Base-by-base conservation (phyloP, 2,329 filamentous ascomycete species). In the Xylariomycetidae sp. region DNA sequence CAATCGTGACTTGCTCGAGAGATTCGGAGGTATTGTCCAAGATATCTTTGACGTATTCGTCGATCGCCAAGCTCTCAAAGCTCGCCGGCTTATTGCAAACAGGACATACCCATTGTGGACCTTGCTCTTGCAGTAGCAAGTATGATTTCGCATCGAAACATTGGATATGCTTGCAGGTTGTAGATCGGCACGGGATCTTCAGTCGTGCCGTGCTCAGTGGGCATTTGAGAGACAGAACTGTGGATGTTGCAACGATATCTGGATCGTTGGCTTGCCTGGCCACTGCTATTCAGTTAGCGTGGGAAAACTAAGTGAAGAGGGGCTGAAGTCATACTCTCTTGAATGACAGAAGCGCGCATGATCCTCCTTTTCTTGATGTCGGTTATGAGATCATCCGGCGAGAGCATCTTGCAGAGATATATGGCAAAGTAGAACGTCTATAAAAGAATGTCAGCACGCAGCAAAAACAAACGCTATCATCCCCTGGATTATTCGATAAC, bases 71-170 rank as follows among this genome's bases (percentile, higher is more conserved):
- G 30, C 77, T 80, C 31, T 90, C 84, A 58, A 87, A 98, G 0
- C 81, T 78, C 2, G 88, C 82, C 1, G 77, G 63, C 53, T 89
- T 94, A 60, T 83, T 90, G 66, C 92, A 98, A 15, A 96, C 82
- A 1, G 92, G 92, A 52, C 92, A 98, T n/a, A 80, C 72, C 92
- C 92, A 98, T 13, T 92, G 94, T 0, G 92, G 92, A 0, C 88
- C 90, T 65, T 98, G 92, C 57, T 97, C 88, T 57, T 97, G 90
- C 17, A 98, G 66, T 50, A 95, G 87, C 14, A 98, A 71, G 56
- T 96, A 98, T 2, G 88, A 94, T 3, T 79, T 82, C 3, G 85
- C 90, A 58, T 98, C 92, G 49, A 97, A 98, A 57, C 92, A 98
- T 55, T 94, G 88, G 16, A 92, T 85, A 58, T 98, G 92, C 3